These are phyloP conservation scores for Trichomonas vaginalis DNA, from an alignment of 208 protist genomes.

Conservation along the genomic window DNA sequence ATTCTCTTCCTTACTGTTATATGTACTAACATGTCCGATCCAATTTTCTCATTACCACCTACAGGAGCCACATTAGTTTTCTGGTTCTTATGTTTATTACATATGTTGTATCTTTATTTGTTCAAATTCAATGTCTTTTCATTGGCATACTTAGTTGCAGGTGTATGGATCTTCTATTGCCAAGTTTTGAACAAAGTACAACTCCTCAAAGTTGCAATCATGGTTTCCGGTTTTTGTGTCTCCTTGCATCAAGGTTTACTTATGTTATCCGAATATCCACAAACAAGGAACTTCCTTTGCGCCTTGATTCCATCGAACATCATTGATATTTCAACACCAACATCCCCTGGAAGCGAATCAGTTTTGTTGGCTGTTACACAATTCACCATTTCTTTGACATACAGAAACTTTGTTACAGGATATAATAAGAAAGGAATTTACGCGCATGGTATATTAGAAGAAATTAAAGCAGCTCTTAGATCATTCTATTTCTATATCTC, in stretches of 20 bases:
- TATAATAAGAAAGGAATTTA: background rate
- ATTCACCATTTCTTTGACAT: background rate
- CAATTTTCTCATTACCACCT: background rate
- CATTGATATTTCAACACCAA: background rate
- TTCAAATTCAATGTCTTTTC: background rate
- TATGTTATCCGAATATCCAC: background rate
- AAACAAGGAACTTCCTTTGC: background rate
- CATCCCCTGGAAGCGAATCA: background rate
- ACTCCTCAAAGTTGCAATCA: background rate
- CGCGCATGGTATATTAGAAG: background rate
- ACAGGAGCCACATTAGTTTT: background rate
- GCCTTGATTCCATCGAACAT: background rate
- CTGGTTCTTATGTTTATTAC: background rate
- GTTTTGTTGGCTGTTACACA: background rate
- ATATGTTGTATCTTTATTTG: background rate
- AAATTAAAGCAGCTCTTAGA: background rate
- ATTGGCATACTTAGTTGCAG: background rate
- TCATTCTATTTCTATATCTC: background rate
- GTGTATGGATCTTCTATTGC: background rate
- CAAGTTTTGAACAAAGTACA: background rate
- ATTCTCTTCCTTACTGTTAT: background rate
- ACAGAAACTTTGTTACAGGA: background rate
- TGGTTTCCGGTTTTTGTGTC: background rate
- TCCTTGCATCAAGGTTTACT: background rate
- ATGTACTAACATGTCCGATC: no score